Base-by-base conservation (phyloP, 2,329 filamentous ascomycete genomes). In the Cladosporium oxysporum region DNA sequence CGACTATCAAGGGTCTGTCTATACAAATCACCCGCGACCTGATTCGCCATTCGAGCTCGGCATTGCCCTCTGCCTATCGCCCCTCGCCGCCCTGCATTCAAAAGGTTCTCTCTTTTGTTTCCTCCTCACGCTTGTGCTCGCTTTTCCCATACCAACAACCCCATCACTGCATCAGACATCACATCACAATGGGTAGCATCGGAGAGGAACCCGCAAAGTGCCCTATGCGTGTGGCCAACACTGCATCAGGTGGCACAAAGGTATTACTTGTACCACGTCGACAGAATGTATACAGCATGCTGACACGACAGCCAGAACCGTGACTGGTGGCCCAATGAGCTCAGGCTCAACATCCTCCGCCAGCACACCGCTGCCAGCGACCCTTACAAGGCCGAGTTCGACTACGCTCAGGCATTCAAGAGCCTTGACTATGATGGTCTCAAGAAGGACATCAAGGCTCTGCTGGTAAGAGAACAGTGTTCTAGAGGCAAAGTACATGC, bases 371-470 rank as follows among this genome's bases (percentile, higher is more conserved):
- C 83, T 26, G 80, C 83, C 66, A 85, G 85, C 69, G 90, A 91
- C 77, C 91, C 91, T 0, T 76, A 88, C 69, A 83, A 79, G 72
- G 80, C 83, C 69, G 80, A 84, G 68, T 91, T 92, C 73, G 86
- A 92, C 81, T 93, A 93, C 78, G 83, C 84, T 21, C 81, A 84
- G 31, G 90, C 89, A 33, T 92, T 93, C 83, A 89, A 90, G 81
- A 87, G 80, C 72, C 82, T 93, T 66, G 87, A 91, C 79, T 91
- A 91, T 74, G 80, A 84, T 67, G 89, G 80, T 29, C 78, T 93
- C 71, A 93, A 93, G 87, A 88, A 90, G 79, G 91, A 93, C 75
- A 79, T 93, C 7, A 72, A 81, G n/a, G 82, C 80, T 21, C 76
- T 93, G 73, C 90, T 92, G 88, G 61, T 63, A 31, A 63, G 61